Base-by-base conservation (phyloP, 2,329 filamentous ascomycete genomes). In the Chaetomiaceae sp. region DNA sequence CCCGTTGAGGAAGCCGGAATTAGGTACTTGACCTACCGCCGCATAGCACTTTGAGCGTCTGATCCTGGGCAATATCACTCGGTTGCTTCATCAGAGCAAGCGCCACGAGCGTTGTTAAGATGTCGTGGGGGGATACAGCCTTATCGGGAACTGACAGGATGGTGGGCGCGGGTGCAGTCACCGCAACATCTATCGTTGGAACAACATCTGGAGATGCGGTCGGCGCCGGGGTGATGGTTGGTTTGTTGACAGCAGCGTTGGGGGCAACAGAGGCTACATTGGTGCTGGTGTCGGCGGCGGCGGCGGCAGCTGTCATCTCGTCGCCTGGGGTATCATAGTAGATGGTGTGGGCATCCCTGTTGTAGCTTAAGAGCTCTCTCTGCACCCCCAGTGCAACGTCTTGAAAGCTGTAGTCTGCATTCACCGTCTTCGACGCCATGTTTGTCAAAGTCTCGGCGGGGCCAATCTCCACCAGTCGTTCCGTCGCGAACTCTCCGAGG, bases 401-500 rank as follows among this genome's bases (percentile, higher is more conserved):
- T 6, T 33, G 42, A 41, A 21, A 55, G 48, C 58, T 46, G 50
- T 59, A 58, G 47, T 61, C 53, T 33, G 58, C 58, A 36, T 61
- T 56, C 10, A 67, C 58, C 6, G 69, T 71, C 46, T 63, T 64
- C 60, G 66, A 68, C 16, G 66, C 65, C 69, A 73, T 73, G n/a
- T 61, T 66, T 9, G 63, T 61, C 20, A 74, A 58, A 4, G 64
- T 69, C 20, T 65, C 60, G 5, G 65, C 61, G 0, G 71, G 71
- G 4, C 71, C 71, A 44, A 73, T 64, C 58, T 74, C 71, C 40
- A 74, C 62, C 27, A 69, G 60, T 13, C 67, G 61, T 38, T 68
- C 60, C 25, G 65, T 64, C 14, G 61, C 54, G 21, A 56, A 49
- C 4, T 64, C 56, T 18, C 38, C 51, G 16, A 67, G 61, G 10